Evolutionary conservation across 163 green algal genomes (phyloP).

Genomic region (Botryococcus braunii): DNA sequence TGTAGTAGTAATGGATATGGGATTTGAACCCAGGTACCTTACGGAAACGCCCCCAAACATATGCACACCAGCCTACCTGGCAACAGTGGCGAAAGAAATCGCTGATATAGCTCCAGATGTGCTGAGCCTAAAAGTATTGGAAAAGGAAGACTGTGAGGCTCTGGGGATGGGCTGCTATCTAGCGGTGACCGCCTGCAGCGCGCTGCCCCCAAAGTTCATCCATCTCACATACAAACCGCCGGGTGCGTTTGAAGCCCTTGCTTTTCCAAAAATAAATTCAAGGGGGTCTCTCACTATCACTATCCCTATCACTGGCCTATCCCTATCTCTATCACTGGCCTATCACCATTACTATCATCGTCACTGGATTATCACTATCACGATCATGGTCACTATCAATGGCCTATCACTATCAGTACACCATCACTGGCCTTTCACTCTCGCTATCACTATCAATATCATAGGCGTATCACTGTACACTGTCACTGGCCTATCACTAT

Average conservation of each 20-base stretch:
- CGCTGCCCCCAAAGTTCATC: slow-evolving; percentile 89
- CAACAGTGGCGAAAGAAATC: slow-evolving; percentile 64
- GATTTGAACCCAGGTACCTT: slow-evolving; percentile 82
- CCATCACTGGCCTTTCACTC: background rate
- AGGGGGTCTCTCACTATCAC: background rate
- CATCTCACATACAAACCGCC: slow-evolving; percentile 86
- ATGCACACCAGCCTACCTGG: slow-evolving; percentile 81
- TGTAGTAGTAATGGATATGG: too few species aligned
- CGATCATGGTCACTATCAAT: background rate
- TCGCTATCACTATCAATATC: background rate
- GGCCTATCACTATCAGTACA: background rate
- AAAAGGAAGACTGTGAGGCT: slow-evolving; percentile 73
- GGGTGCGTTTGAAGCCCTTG: slow-evolving; percentile 19
- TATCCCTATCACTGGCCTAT: background rate
- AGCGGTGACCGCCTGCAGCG: slow-evolving; percentile 71
- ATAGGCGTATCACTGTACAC: too few species aligned
- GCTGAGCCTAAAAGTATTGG: slow-evolving; percentile 66
- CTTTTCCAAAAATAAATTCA: background rate
- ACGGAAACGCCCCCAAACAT: slow-evolving; percentile 93
- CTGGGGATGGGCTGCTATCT: slow-evolving; percentile 91
- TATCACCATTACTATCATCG: background rate
- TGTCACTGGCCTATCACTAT: too few species aligned
- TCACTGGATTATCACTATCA: background rate
- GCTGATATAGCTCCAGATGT: slow-evolving; percentile 51
- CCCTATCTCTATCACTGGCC: background rate